A percentile compares a stretch with the other conserved stretches of the same genome.
These are phyloP conservation scores for Conidiobolus incongruus DNA, from an alignment of 371 early-diverging fungal species.

Conservation along the genomic window DNA sequence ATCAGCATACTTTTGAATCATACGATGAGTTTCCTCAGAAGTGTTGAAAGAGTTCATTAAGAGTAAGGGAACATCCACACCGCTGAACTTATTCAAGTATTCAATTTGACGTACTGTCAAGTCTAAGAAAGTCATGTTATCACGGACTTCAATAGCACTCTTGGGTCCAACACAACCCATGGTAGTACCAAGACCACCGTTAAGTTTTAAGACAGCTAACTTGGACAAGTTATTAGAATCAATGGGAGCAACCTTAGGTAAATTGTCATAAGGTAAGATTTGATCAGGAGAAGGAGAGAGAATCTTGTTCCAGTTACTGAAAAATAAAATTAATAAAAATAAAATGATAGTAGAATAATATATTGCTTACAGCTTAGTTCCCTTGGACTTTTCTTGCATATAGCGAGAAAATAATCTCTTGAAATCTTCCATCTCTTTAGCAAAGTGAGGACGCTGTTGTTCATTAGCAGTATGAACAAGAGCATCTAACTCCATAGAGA, in stretches of 20 bases:
- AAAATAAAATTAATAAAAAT: slow-evolving; percentile 1
- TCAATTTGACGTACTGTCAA: slow-evolving; percentile 97
- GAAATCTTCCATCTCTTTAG: slow-evolving; percentile 74
- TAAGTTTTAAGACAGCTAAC: slow-evolving; percentile 96
- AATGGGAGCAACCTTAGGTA: slow-evolving; percentile 22
- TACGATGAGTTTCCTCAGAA: slow-evolving; percentile 86
- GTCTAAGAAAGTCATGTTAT: slow-evolving; percentile 97
- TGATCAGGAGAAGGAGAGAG: slow-evolving; percentile 73
- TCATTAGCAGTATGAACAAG: neutral
- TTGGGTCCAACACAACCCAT: slow-evolving; percentile 99
- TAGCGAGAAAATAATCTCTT: slow-evolving; percentile 74
- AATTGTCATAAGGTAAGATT: slow-evolving; percentile 50
- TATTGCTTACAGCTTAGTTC: slow-evolving; percentile 54
- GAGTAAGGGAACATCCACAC: slow-evolving; percentile 88
- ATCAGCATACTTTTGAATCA: slow-evolving; percentile 87
- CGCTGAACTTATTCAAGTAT: slow-evolving; percentile 77
- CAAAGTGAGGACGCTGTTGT: slow-evolving; percentile 4
- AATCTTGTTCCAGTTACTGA: slow-evolving; percentile 80
- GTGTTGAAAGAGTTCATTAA: slow-evolving; percentile 99
- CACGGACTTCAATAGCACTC: slow-evolving; percentile 95
- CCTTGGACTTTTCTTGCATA: slow-evolving; percentile 55
- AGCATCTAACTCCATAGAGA: slow-evolving; percentile 1
- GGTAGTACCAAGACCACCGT: slow-evolving; percentile 98
- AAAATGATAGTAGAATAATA: neutral
- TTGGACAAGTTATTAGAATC: slow-evolving; percentile 50